Percentiles rank a stretch among this genome's conserved stretches.
Evolutionary conservation across 179 eudicot genomes (phyloP).

Genomic region (Actinidia polygama): DNA sequence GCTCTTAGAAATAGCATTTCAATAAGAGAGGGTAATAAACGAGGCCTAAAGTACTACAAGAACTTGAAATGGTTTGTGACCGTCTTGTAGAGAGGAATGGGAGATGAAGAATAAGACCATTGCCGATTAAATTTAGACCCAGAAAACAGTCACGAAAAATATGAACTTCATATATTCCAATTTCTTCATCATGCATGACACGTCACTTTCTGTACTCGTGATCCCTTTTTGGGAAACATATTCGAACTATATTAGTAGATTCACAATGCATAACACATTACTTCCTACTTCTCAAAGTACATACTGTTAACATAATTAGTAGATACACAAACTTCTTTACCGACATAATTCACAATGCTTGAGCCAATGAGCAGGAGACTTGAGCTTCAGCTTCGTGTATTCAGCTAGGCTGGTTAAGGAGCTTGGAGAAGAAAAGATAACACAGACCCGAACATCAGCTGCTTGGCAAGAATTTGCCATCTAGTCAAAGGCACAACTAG

Average conservation of each 20-base stretch:
- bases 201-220: background rate
- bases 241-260: background rate
- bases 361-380: background rate
- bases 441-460: background rate
- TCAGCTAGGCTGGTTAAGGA: background rate
- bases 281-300: background rate
- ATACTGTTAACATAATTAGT: background rate
- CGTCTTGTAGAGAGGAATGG: background rate
- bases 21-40: too few species aligned
- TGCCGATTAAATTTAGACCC: background rate
- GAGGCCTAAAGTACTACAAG: background rate
- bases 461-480: background rate
- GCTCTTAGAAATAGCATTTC: too few species aligned
- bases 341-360: slow-evolving; percentile 1
- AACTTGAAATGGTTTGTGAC: background rate
- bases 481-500: background rate
- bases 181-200: background rate
- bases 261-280: background rate
- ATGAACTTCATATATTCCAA: background rate
- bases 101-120: background rate
- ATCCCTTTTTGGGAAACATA: background rate
- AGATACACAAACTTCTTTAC: background rate
- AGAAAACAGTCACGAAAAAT: background rate
- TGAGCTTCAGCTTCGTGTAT: background rate
- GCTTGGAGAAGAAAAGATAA: background rate